phyloP scores from a whole-genome alignment of 805 yeast genomes.

The Kodamaea restingae region DNA sequence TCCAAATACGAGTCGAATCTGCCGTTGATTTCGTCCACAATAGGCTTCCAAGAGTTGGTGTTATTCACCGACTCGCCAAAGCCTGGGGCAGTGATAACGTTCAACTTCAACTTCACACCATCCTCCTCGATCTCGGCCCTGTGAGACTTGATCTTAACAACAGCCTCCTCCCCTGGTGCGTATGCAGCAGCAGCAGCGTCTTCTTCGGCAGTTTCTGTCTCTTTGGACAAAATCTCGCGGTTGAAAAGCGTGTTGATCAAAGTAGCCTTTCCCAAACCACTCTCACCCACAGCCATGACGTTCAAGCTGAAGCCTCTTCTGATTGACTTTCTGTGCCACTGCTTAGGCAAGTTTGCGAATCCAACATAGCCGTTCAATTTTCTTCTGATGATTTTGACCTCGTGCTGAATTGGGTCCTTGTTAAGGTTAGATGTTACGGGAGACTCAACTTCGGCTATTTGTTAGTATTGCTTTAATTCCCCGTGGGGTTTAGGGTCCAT shows the following conservation, averaged over 20 bases:
- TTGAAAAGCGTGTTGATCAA: conserved; percentile 83
- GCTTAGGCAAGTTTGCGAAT: conserved; percentile 95
- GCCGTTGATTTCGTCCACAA: conserved; percentile 79
- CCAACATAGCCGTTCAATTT: conserved; percentile 93
- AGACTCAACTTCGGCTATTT: conserved; percentile 13
- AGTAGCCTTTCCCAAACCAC: conserved; percentile 91
- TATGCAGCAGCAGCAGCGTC: conserved; percentile 9
- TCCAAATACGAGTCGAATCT: conserved; percentile 89
- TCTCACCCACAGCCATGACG: conserved; percentile 84
- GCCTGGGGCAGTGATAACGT: conserved; percentile 87
- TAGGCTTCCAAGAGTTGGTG: conserved; percentile 73
- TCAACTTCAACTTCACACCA: conserved; percentile 81
- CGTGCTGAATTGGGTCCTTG: conserved; percentile 22
- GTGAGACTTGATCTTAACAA: conserved; percentile 58
- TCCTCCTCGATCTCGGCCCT: conserved; percentile 74
- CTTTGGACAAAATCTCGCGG: conserved; percentile 28
- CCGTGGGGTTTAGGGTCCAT: too few relatives aligned
- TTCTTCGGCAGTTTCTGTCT: conserved; percentile 17
- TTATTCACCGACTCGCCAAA: conserved; percentile 89
- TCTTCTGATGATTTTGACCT: conserved; percentile 66
- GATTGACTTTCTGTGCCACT: conserved; percentile 94
- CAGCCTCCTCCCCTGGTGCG: conserved; percentile 12
- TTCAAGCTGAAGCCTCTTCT: conserved; percentile 79
- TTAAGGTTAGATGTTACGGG: conserved; percentile 8
- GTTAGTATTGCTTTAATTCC: too few relatives aligned